phyloP scores from a whole-genome alignment of 495 filamentous ascomycete genomes.

The Aspergillus bertholletiae region DNA sequence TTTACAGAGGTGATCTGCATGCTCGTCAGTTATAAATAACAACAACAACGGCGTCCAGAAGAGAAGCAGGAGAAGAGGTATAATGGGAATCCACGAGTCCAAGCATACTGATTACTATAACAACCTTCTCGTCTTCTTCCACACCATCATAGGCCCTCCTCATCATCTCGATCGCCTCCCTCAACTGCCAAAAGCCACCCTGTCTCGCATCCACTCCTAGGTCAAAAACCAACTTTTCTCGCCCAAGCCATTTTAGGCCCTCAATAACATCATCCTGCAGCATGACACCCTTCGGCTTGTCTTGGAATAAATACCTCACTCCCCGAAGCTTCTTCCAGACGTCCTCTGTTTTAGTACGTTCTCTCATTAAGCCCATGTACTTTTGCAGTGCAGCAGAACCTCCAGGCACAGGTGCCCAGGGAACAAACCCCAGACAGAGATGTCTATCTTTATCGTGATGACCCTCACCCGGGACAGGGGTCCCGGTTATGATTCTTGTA shows the following conservation, averaged over 20 bases:
- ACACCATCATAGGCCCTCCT: slow-evolving; percentile 56
- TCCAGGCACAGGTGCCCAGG: slow-evolving; percentile 74
- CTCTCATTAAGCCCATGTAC: slow-evolving; percentile 47
- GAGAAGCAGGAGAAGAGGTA: background rate
- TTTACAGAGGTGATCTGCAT: slow-evolving; percentile 81
- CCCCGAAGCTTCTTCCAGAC: slow-evolving; percentile 59
- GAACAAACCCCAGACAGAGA: slow-evolving; percentile 63
- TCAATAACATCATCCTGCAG: slow-evolving; percentile 58
- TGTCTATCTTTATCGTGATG: slow-evolving; percentile 46
- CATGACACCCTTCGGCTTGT: slow-evolving; percentile 63
- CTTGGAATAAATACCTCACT: slow-evolving; percentile 78
- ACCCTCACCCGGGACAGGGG: slow-evolving; percentile 56
- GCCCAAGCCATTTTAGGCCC: slow-evolving; percentile 65
- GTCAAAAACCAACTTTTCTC: slow-evolving; percentile 67
- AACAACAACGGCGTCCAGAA: background rate
- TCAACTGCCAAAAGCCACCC: slow-evolving; percentile 66
- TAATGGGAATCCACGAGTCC: no score
- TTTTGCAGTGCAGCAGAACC: slow-evolving; percentile 46
- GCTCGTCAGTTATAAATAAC: background rate
- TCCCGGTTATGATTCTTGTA: slow-evolving; percentile 57
- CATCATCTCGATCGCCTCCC: slow-evolving; percentile 71
- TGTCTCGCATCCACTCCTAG: slow-evolving; percentile 72
- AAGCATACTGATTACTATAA: slow-evolving; percentile 62
- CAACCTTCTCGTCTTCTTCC: slow-evolving; percentile 55
- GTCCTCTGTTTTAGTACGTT: slow-evolving; percentile 22